Evolutionary conservation across 306 rosid species (phyloP), one percentile per base, ranked within the genome.

Genomic region (Cicer judaicum): DNA sequence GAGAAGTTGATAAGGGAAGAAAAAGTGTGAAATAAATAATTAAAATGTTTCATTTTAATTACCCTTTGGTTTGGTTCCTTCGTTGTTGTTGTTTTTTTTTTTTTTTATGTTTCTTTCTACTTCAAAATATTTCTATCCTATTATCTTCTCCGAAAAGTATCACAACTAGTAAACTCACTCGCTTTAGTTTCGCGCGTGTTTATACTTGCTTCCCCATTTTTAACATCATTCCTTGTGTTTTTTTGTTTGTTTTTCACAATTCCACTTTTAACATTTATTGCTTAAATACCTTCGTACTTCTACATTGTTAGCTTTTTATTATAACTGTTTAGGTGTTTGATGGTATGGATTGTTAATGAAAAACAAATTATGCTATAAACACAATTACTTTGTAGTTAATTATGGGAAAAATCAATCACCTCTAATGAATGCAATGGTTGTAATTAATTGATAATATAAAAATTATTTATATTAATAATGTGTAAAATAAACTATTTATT

Each of bases 1-100:
- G 10, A 39, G 2, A 2, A 78, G 78, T 75, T 42, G 81, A 83
- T 50, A 59, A 77, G 66, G 15, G 52, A 49, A 59, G 57, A 43
- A 29, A 64, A 64, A 64, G 48, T 74, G 74, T 14, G 70, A 65
- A 54, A 79, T 5, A 52, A 15, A 52, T 13, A 57, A 57, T 24
- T 7, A 12, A 59, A 11, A 4, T 29, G 49, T 24, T 24, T 24
- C 71, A 14, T 9, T 78, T 34, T 60, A 19, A 19, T 74, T 80
- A 70, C 76, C 61, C 55, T 46, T 81, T 65, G 18, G 9, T 29
- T 29, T 29, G 36, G 36, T 29, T 29, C 36, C 36, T 29, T 29
- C 36, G 36, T 29, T 29, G 19, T 18, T 21, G 1, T 21, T 2
- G 0, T 24, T 68, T 64, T 21, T 70, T 11, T 46, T 6, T 46